Conservation (phyloP, 345 rosid species). For the Cardamine resedifolia region DNA sequence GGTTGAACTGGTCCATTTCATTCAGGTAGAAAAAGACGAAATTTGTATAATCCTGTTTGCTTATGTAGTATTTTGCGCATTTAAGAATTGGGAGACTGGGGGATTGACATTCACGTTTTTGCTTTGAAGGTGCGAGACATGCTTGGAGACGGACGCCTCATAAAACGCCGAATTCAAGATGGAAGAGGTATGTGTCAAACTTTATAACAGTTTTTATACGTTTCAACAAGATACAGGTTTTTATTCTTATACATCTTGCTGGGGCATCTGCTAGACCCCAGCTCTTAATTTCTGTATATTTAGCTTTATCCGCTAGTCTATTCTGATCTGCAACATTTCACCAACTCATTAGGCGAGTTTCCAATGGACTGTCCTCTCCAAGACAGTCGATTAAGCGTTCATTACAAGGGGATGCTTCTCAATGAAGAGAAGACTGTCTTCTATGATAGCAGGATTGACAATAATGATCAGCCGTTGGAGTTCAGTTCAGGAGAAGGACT, state of each 20-base stretch:
- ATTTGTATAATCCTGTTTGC: not conserved
- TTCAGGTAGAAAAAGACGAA: conserved; percentile 54
- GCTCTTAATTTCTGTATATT: conserved; percentile 1
- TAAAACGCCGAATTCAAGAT: conserved; percentile 83
- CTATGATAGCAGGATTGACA: conserved; percentile 73
- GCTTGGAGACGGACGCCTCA: conserved; percentile 97
- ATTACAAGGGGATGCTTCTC: conserved; percentile 90
- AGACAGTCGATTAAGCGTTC: conserved; percentile 74
- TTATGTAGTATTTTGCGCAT: not conserved
- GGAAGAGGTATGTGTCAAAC: conserved; percentile 65
- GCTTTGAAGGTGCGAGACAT: conserved; percentile 81
- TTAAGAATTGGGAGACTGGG: not conserved
- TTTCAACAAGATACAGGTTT: not conserved
- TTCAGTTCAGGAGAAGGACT: conserved; percentile 95
- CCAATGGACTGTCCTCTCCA: conserved; percentile 99
- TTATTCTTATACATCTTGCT: not conserved
- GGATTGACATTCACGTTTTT: conserved; percentile 32
- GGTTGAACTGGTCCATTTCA: conserved; percentile 87
- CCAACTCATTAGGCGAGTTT: conserved; percentile 70
- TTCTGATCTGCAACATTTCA: conserved; percentile 26
- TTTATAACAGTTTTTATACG: not conserved
- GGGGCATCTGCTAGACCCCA: conserved; percentile 9
- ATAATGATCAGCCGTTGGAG: conserved; percentile 79
- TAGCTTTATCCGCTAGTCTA: conserved; percentile 6
- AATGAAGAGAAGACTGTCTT: conserved; percentile 71